Percentiles rank a stretch among this genome's conserved stretches.
Conservation (phyloP, 2,329 filamentous ascomycete genomes). For the Penicillium sp. region DNA sequence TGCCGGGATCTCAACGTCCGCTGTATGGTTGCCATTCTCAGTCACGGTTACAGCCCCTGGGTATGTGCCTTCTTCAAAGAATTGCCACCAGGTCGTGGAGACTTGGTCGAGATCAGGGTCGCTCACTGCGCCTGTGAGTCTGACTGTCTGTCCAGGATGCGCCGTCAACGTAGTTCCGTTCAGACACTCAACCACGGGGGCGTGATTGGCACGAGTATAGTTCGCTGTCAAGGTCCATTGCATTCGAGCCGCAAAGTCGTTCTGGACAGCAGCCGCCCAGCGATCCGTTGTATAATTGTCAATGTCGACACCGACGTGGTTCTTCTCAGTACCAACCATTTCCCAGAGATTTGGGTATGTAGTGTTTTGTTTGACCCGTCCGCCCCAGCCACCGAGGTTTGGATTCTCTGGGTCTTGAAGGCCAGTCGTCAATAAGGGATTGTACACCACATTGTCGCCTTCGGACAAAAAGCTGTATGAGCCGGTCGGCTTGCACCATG, state of each 20-base stretch:
- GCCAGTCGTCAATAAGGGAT: conserved; percentile 13
- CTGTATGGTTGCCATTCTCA: not conserved
- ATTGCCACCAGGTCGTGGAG: conserved; percentile 18
- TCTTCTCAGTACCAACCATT: conserved; percentile 8
- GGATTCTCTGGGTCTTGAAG: conserved; percentile 15
- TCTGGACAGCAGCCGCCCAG: conserved; percentile 15
- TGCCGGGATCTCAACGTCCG: conserved; percentile 4
- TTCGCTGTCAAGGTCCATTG: conserved; percentile 19
- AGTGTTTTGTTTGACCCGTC: conserved; percentile 8
- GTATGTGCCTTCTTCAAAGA: conserved; percentile 16
- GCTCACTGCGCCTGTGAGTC: conserved; percentile 6
- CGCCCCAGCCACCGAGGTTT: conserved; percentile 16
- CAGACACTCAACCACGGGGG: conserved; percentile 12
- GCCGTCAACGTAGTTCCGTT: conserved; percentile 7
- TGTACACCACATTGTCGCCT: conserved; percentile 15
- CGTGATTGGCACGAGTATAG: conserved; percentile 13
- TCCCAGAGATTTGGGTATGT: conserved; percentile 11
- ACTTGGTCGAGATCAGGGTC: conserved; percentile 15
- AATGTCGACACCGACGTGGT: conserved; percentile 5
- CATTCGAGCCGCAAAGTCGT: conserved; percentile 22
- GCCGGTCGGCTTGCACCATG: conserved; percentile 9
- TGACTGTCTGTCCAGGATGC: conserved; percentile 5
- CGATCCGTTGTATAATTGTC: conserved; percentile 11
- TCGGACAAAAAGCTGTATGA: conserved; percentile 14
- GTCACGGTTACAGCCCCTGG: conserved; percentile 7